These are phyloP conservation scores for Phytopythium mirpurense DNA, from an alignment of 352 stramenopile species.

Conservation along the genomic window DNA sequence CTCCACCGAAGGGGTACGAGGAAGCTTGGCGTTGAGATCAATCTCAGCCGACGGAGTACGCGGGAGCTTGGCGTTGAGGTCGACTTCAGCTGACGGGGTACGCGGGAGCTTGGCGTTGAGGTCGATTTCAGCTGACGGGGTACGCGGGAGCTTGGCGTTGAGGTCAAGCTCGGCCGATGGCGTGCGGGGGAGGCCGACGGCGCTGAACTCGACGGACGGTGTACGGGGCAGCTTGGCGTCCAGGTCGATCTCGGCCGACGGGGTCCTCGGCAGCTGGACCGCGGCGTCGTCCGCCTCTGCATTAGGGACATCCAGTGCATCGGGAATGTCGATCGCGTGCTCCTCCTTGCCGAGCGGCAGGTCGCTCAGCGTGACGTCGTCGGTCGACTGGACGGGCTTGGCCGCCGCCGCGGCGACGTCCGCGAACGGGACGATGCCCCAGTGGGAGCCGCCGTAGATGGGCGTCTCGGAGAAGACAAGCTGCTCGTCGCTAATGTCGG, in stretches of 20 bases:
- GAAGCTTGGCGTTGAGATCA: not conserved
- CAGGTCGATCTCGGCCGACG: not conserved
- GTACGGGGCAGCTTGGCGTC: slow-evolving; percentile 2
- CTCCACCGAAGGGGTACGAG: slow-evolving; percentile 3
- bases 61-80: slow-evolving; percentile 1
- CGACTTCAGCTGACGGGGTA: not conserved
- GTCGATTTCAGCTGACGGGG: not conserved
- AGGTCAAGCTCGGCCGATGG: not conserved
- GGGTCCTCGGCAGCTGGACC: not conserved
- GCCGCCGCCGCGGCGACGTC: slow-evolving; percentile 50
- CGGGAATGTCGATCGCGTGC: slow-evolving; percentile 19
- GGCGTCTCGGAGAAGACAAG: slow-evolving; percentile 49
- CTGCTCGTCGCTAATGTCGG: slow-evolving; percentile 46
- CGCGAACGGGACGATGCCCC: slow-evolving; percentile 49
- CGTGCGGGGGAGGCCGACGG: not conserved
- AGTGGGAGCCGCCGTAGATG: slow-evolving; percentile 58
- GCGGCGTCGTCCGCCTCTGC: not conserved
- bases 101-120: slow-evolving; percentile 1
- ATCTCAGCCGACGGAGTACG: slow-evolving; percentile 4
- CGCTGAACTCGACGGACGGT: not conserved
- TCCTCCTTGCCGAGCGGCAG: slow-evolving; percentile 42
- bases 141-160: not conserved
- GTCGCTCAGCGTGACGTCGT: slow-evolving; percentile 47
- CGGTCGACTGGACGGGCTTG: slow-evolving; percentile 84
- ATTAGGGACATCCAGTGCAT: slow-evolving; percentile 6